Base-by-base conservation (phyloP, 495 filamentous ascomycete genomes). In the Penicillium goetzii region DNA sequence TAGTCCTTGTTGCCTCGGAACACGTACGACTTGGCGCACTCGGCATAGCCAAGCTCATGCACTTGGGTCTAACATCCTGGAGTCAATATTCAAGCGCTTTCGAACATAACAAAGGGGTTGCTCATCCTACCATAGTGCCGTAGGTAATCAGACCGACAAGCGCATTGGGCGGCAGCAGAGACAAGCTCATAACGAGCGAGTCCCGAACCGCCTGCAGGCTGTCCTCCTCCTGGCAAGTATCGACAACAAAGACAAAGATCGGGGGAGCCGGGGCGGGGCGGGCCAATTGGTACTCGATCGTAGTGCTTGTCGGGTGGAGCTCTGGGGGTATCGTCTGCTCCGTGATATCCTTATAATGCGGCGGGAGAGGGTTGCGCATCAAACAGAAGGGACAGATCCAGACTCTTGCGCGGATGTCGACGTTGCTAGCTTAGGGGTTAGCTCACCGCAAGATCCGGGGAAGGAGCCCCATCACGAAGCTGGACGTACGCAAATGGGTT, bases 331-430 rank as follows among this genome's bases (percentile, higher is more conserved):
- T 97, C 58, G 90, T 88, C 76, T 93, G 93, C 69, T 91, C 86
- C 26, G 93, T 94, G 72, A 99, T 99, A 78, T 99, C 96, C 83
- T 97, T 98, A 79, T 99, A 99, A 77, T 99, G 96, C 60, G 93
- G 90, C 58, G 96, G 96, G 34, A 99, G 88, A 53, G 89, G 88
- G 74, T 99, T 99, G 74, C 96, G 88, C 78, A 92, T 93, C 19
- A 98, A 85, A 77, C 96, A 99, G 81, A 98, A 99, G 7, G 96
- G 96, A 72, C 96, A 99, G 68, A 97, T 97, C 96, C 96, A 99
- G 62, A 98, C 86, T 55, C 92, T 87, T 64, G 93, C 95, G 62
- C 96, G 90, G 68, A 92, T 88, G 78, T 99, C 96, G 61, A 99
- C 94, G 74, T 95, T 93, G 78, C 95, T 97, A 68, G 43, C 21